A percentile compares a stretch with the other conserved stretches of the same genome.
phyloP scores from a whole-genome alignment of 345 rosid species.

The Turritis glabra region DNA sequence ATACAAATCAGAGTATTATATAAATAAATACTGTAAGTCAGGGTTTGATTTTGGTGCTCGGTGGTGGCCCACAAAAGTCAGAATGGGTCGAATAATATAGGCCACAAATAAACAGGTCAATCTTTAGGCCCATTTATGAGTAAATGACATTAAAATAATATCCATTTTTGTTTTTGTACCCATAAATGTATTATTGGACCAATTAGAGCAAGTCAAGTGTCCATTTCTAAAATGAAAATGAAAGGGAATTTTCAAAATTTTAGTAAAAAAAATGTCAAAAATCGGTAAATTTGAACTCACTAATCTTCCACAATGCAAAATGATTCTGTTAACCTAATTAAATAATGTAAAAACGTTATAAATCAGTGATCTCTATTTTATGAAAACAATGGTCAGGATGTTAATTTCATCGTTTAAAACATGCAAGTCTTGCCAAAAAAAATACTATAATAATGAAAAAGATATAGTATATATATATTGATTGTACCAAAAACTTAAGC shows the following conservation, averaged over 20 bases:
- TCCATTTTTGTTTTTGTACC: neutral
- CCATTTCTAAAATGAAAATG: neutral
- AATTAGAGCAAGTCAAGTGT: neutral
- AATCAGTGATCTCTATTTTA: neutral
- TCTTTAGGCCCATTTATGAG: slow-evolving; percentile 32
- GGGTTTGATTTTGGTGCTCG: neutral
- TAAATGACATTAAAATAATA: slow-evolving; percentile 13
- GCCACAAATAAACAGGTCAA: slow-evolving; percentile 9
- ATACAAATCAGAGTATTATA: neutral
- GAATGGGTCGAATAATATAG: neutral
- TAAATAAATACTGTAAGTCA: too few species aligned
- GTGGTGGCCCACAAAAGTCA: neutral
- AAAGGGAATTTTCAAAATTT: neutral
- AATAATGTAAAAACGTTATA: too few species aligned
- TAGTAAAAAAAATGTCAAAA: neutral
- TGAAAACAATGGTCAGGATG: neutral
- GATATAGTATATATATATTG: neutral
- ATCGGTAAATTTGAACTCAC: neutral
- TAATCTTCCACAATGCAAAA: neutral
- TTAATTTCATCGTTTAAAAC: too few species aligned
- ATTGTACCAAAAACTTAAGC: neutral
- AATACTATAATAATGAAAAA: neutral
- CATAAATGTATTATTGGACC: slow-evolving; percentile 29
- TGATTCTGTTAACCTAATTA: neutral
- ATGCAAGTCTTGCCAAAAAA: too few species aligned